phyloP scores from a whole-genome alignment of 495 filamentous ascomycete species.

The Cryomyces antarcticus region DNA sequence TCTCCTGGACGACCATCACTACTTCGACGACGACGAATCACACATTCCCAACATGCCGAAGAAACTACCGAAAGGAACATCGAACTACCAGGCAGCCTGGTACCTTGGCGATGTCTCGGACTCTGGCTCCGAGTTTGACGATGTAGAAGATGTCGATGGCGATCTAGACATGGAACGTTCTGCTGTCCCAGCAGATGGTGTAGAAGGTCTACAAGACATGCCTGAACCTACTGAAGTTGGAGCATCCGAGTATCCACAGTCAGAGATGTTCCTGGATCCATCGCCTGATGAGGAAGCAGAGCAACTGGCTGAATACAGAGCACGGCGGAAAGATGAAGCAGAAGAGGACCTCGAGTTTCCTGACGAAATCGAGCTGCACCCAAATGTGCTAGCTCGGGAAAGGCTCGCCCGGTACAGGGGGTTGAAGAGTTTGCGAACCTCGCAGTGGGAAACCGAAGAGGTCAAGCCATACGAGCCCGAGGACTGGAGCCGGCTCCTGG shows the following conservation, averaged over 20 bases:
- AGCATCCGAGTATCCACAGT: constrained; percentile 71
- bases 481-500: constrained; percentile 70
- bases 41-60: constrained; percentile 41
- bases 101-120: constrained; percentile 72
- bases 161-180: constrained; percentile 25
- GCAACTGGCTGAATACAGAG: constrained; percentile 59
- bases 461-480: constrained; percentile 70
- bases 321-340: constrained; percentile 52
- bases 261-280: constrained; percentile 76
- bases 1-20: constrained; percentile 88
- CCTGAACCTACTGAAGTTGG: constrained; percentile 55
- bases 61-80: constrained; percentile 74
- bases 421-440: constrained; percentile 70
- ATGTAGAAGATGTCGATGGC: constrained; percentile 31
- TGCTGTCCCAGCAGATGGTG: constrained; percentile 33
- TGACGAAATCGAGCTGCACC: constrained; percentile 88
- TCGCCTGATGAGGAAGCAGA: constrained; percentile 70
- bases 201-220: constrained; percentile 41
- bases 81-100: constrained; percentile 86
- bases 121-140: constrained; percentile 65
- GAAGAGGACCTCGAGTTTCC: constrained; percentile 88
- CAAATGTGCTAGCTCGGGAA: constrained; percentile 69
- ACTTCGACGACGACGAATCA: constrained; percentile 85
- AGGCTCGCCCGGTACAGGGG: constrained; percentile 70
- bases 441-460: constrained; percentile 71